Percentiles rank a stretch among this genome's conserved stretches.
Evolutionary conservation across 2,329 filamentous ascomycete genomes (phyloP).

Genomic region (Aspergillus fumigatiaffinis): DNA sequence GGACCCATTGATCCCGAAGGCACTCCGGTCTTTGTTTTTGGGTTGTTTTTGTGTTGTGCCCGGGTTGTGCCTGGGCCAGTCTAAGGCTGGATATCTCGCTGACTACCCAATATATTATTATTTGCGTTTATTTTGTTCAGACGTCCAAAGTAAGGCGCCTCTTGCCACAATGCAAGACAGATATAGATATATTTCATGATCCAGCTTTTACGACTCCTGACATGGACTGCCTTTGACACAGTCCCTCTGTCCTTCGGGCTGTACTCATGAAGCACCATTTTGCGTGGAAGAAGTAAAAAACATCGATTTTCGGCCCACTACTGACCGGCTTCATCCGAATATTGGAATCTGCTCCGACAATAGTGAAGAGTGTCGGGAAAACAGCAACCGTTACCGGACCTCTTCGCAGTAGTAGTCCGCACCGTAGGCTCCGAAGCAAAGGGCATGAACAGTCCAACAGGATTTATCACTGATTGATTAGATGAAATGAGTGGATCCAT

Average conservation of each 20-base stretch:
- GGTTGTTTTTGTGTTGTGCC: too few species aligned
- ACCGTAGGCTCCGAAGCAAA: background rate
- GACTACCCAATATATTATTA: background rate
- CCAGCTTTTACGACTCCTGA: too few species aligned
- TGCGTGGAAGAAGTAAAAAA: background rate
- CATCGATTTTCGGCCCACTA: too few species aligned
- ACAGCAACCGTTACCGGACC: background rate
- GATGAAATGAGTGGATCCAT: slow-evolving; percentile 21
- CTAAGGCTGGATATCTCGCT: background rate
- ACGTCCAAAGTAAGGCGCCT: too few species aligned
- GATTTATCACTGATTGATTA: slow-evolving; percentile 19
- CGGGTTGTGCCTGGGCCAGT: too few species aligned
- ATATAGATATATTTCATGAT: too few species aligned
- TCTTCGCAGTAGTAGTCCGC: background rate
- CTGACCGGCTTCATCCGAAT: background rate
- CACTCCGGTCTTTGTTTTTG: background rate
- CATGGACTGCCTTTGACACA: too few species aligned
- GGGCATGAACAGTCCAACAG: background rate
- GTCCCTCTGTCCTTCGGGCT: background rate
- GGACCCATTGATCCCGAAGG: background rate
- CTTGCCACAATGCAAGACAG: too few species aligned
- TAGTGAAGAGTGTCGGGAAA: background rate
- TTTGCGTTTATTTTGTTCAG: too few species aligned
- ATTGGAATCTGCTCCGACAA: background rate
- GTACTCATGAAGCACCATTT: background rate